Base-by-base conservation (phyloP, 140 eudicot species). In the Flaveria floridana region DNA sequence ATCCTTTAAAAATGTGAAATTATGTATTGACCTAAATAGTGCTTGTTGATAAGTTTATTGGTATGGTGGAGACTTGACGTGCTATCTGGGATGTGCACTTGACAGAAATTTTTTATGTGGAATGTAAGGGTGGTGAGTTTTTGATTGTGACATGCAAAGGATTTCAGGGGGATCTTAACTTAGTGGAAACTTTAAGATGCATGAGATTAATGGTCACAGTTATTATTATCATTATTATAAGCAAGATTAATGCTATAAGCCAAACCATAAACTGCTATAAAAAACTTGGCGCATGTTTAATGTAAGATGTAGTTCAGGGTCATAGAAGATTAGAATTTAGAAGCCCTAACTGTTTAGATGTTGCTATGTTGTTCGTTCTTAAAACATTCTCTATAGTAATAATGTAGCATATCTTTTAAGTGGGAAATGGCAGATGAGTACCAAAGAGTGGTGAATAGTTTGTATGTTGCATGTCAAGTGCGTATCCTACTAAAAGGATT, bases 121-220 rank as follows among this genome's bases (percentile, higher is more conserved):
- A 65, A 15, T 15, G 25, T 65, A 0, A 16, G 71, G 50, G 52
- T 65, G 7, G 4, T 65, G 16, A 65, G 71, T 65, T 39, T 39
- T 65, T 65, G 52, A 39, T 34, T 30, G 71, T 65, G 71, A 65
- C 52, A 18, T 65, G 61, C 6, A 26, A 15, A 14, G 67, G 19
- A 61, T 12, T 12, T 61, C 1, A 13, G 10, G 69, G 10, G 47
- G 18, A 2, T 15, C 2, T n/a, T 15, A 14, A 7, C 25, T 64
- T 30, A n/a, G 70, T 64, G 50, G 50, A n/a, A 30, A 64, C 48
- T 34, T 64, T 64, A 7, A 30, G 50, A 1, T 64, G 19, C 37
- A 2, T 30, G 68, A 14, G 68, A 28, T 63, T 63, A 47, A 28
- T 63, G 6, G 68, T 28, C 68, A 14, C 9, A 15, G 44, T 62